Conservation (phyloP, 345 rosid genomes). For the Melastoma malabathricum region DNA sequence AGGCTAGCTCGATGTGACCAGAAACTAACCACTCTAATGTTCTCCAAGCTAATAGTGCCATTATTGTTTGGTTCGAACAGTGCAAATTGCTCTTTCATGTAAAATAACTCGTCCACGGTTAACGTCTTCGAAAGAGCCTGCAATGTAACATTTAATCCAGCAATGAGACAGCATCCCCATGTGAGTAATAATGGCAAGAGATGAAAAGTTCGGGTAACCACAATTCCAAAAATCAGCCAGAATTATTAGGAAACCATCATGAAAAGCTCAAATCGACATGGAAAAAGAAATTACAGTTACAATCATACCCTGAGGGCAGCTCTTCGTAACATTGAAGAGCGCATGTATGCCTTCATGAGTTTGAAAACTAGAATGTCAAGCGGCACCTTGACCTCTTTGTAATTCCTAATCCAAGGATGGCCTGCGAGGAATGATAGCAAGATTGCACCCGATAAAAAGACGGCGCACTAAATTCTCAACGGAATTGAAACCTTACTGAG, state of each 20-base stretch:
- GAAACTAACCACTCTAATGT: slow-evolving; percentile 42
- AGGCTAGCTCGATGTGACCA: not conserved
- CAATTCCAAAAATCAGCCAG: not conserved
- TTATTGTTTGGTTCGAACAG: slow-evolving; percentile 70
- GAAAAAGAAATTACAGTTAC: not conserved
- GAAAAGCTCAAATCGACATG: not conserved
- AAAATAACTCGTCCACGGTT: slow-evolving; percentile 65
- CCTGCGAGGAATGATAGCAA: slow-evolving; percentile 29
- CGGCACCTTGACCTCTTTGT: slow-evolving; percentile 44
- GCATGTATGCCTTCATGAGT: slow-evolving; percentile 73
- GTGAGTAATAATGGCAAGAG: too few species aligned
- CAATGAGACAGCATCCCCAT: too few species aligned
- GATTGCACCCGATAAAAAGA: slow-evolving; percentile 6
- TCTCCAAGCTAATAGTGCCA: slow-evolving; percentile 67
- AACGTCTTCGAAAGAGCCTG: slow-evolving; percentile 90
- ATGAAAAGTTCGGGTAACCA: too few species aligned
- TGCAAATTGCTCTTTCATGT: slow-evolving; percentile 79
- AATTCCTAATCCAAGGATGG: slow-evolving; percentile 79
- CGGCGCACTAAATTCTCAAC: not conserved
- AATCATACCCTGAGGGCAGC: slow-evolving; percentile 78
- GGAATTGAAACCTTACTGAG: slow-evolving; percentile 39
- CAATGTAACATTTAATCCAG: slow-evolving; percentile 5
- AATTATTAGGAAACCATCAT: not conserved
- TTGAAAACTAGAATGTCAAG: slow-evolving; percentile 63
- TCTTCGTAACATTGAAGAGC: slow-evolving; percentile 84